Percentiles rank a stretch among this genome's conserved stretches.
Evolutionary conservation across 768 basidiomycete genomes (phyloP).

Genomic region (Serpula lacrymans): DNA sequence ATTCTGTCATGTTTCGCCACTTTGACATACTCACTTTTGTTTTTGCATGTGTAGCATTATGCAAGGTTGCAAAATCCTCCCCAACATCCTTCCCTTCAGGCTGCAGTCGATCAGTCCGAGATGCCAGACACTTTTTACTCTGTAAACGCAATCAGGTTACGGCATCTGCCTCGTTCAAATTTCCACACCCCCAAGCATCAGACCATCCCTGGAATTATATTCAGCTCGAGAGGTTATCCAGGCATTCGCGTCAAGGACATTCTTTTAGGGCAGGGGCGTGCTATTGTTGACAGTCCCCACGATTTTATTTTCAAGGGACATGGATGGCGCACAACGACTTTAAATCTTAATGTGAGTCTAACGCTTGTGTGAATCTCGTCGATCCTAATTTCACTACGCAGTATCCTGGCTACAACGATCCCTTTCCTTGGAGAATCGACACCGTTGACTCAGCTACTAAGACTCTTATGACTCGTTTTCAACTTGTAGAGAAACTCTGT

Average conservation of each 20-base stretch:
- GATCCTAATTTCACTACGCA: not conserved
- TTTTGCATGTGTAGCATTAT: slow-evolving; percentile 10
- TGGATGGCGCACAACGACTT: slow-evolving; percentile 17
- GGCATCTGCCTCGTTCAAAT: slow-evolving; percentile 17
- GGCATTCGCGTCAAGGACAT: slow-evolving; percentile 19
- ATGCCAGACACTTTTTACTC: slow-evolving; percentile 18
- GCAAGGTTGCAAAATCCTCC: slow-evolving; percentile 10
- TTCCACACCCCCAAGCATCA: slow-evolving; percentile 11
- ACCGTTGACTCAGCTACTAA: no score
- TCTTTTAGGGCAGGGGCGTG: not conserved
- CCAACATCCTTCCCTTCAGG: slow-evolving; percentile 12
- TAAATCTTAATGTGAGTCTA: slow-evolving; percentile 18
- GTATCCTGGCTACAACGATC: slow-evolving; percentile 23
- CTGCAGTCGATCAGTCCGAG: no score
- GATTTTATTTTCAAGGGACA: slow-evolving; percentile 14
- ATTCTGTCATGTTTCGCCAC: not conserved
- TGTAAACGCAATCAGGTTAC: slow-evolving; percentile 13
- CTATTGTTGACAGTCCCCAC: slow-evolving; percentile 13
- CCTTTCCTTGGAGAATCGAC: slow-evolving; percentile 14
- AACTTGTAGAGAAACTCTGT: slow-evolving; percentile 14
- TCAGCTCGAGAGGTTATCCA: slow-evolving; percentile 14
- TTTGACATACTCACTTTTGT: not conserved
- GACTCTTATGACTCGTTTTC: slow-evolving; percentile 21
- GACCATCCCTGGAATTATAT: slow-evolving; percentile 14
- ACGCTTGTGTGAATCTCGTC: not conserved